These are phyloP conservation scores for Fusarium annulatum DNA, from an alignment of 2,329 filamentous ascomycete species.

Conservation along the genomic window DNA sequence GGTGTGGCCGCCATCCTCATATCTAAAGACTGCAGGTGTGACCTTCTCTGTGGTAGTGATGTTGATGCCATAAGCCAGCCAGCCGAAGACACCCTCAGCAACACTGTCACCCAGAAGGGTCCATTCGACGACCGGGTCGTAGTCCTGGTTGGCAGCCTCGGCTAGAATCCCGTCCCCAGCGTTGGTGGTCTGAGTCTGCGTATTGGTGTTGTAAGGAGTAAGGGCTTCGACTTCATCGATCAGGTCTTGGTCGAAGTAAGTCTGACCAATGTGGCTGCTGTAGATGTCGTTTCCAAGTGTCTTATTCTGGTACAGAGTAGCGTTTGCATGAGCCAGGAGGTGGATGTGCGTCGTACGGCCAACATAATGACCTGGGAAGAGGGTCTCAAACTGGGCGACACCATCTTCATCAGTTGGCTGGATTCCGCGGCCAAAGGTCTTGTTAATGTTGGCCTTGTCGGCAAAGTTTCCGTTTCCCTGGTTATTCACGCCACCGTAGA, in stretches of 20 bases:
- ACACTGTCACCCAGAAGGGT: conserved; percentile 65
- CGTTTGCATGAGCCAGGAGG: conserved; percentile 52
- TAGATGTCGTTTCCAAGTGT: conserved; percentile 50
- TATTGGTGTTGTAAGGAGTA: conserved; percentile 61
- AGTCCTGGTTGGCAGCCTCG: conserved; percentile 62
- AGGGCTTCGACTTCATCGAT: conserved; percentile 61
- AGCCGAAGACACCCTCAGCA: conserved; percentile 63
- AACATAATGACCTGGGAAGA: conserved; percentile 59
- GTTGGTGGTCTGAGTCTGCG: conserved; percentile 47
- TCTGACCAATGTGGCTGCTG: conserved; percentile 69
- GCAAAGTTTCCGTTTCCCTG: conserved; percentile 57
- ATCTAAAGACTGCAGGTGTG: conserved; percentile 1
- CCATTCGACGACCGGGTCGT: conserved; percentile 70
- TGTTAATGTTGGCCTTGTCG: conserved; percentile 47
- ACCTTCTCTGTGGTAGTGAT: background rate
- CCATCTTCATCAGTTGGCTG: conserved; percentile 55
- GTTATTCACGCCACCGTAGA: conserved; percentile 55
- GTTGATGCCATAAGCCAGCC: conserved; percentile 65
- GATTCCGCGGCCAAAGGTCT: conserved; percentile 50
- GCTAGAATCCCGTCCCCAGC: background rate
- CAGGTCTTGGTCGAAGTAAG: conserved; percentile 71
- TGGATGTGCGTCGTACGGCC: conserved; percentile 62
- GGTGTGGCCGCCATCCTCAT: conserved; percentile 6
- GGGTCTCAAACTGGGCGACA: conserved; percentile 55
- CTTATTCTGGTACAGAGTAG: conserved; percentile 47